phyloP scores from a whole-genome alignment of 768 basidiomycete genomes.

The Clavulina sp. region DNA sequence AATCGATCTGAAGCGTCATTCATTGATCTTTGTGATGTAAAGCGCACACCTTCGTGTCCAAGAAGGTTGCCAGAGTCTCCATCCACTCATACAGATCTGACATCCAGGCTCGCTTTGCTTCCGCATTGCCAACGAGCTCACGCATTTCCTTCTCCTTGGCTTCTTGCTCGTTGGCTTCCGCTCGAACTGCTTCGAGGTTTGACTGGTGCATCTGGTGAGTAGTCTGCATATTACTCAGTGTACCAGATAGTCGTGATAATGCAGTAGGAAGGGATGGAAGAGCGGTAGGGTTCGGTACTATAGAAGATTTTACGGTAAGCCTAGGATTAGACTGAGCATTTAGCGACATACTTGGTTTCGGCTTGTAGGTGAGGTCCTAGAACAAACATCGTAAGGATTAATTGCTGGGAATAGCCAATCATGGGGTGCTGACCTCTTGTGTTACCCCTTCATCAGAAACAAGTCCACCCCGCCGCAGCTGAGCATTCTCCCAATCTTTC shows the following conservation, averaged over 20 bases:
- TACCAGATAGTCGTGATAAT: constrained; percentile 40
- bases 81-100: constrained; percentile 60
- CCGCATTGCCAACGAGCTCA: constrained; percentile 53
- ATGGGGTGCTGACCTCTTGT: not conserved
- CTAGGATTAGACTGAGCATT: not conserved
- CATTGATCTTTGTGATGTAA: not conserved
- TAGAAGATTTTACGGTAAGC: constrained; percentile 1
- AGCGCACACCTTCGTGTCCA: constrained; percentile 62
- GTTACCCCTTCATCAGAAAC: constrained; percentile 16
- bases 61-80: constrained; percentile 65
- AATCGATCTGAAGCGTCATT: not conserved
- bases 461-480: constrained; percentile 58
- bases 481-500: constrained; percentile 70
- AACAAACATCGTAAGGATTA: not conserved
- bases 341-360: constrained; percentile 45
- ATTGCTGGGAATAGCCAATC: not conserved
- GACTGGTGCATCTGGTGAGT: constrained; percentile 50
- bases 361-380: constrained; percentile 43
- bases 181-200: constrained; percentile 36
- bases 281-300: constrained; percentile 49
- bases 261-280: constrained; percentile 49
- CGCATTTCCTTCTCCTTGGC: constrained; percentile 55
- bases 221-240: constrained; percentile 39
- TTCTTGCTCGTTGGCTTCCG: constrained; percentile 48
- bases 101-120: constrained; percentile 72